These are phyloP conservation scores for Xanthoparmelia taractica DNA, from an alignment of 495 filamentous ascomycete species.

Conservation along the genomic window DNA sequence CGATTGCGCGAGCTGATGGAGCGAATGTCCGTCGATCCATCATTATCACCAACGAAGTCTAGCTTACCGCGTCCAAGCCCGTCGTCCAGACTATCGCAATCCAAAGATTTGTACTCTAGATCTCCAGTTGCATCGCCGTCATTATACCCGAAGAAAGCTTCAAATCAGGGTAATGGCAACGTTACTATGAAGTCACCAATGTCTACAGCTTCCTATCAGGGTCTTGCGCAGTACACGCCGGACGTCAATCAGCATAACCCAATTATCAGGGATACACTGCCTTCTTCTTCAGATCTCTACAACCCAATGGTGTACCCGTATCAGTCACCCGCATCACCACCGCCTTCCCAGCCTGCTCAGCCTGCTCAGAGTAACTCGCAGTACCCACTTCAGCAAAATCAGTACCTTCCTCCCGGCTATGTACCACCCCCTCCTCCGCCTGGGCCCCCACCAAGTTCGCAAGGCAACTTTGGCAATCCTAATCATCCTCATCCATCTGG, in stretches of 20 bases:
- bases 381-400: slow-evolving; percentile 33
- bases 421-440: slow-evolving; percentile 87
- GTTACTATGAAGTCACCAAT: slow-evolving; percentile 13
- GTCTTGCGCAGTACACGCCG: slow-evolving; percentile 17
- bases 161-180: slow-evolving; percentile 28
- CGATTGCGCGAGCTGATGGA: slow-evolving; percentile 88
- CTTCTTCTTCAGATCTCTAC: slow-evolving; percentile 45
- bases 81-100: slow-evolving; percentile 37
- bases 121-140: slow-evolving; percentile 38
- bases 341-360: slow-evolving; percentile 40
- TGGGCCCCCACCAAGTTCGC: slow-evolving; percentile 68
- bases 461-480: slow-evolving; percentile 51
- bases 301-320: slow-evolving; percentile 50
- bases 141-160: slow-evolving; percentile 37
- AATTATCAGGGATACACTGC: slow-evolving; percentile 37
- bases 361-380: slow-evolving; percentile 36
- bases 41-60: slow-evolving; percentile 34
- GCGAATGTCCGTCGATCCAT: slow-evolving; percentile 75
- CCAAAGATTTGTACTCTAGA: slow-evolving; percentile 30
- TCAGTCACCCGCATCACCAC: slow-evolving; percentile 36
- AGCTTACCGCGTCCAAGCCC: slow-evolving; percentile 34
- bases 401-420: slow-evolving; percentile 67
- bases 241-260: slow-evolving; percentile 24
- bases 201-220: slow-evolving; percentile 15
- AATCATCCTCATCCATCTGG: slow-evolving; percentile 47